Evolutionary conservation across 2,329 filamentous ascomycete species (phyloP), one percentile per base, ranked within the genome.

Genomic region (Thermoascus crustaceus): DNA sequence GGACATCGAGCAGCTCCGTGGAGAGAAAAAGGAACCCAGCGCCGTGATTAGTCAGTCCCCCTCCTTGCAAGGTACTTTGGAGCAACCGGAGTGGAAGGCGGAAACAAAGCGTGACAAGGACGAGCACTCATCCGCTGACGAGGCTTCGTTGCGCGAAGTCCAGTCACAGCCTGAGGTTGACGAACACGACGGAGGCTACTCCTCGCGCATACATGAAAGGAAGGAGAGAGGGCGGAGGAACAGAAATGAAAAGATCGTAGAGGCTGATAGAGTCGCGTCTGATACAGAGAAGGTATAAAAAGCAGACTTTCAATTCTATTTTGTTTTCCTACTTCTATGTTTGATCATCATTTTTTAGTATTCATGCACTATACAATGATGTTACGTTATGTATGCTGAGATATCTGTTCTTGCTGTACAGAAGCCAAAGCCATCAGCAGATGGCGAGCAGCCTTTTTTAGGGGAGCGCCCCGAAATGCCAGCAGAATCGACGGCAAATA

Each of bases 401-500:
- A 37, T 45, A 47, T 34, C 43, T 43, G 47, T 48, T 45, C 42
- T 38, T 52, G 44, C 47, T 49, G 48, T 57, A 50, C 50, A 62
- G 58, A 57, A 55, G 43, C 50, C 42, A 39, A 44, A 45, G 42
- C 30, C 32, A 42, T 48, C 49, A 26, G 52, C 61, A 44, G 55
- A 63, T 53, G 54, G 60, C 52, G 41, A 55, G 34, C 54, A 69
- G 64, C 71, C 74, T 78, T 78, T 78, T 78, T 77, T 78, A 79
- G 75, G 58, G 55, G 64, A 66, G 63, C 66, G 72, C 73, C 73
- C 71, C 71, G 75, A 75, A 72, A 71, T 71, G 63, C 68, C 68
- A 62, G 45, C 42, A 34, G 20, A 14, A 29, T 26, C 32, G n/a
- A 31, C 18, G 17, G 25, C 31, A 24, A 20, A 26, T 32, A 36